Conservation (phyloP, 2,329 filamentous ascomycete species). For the Coniochaeta sp. region DNA sequence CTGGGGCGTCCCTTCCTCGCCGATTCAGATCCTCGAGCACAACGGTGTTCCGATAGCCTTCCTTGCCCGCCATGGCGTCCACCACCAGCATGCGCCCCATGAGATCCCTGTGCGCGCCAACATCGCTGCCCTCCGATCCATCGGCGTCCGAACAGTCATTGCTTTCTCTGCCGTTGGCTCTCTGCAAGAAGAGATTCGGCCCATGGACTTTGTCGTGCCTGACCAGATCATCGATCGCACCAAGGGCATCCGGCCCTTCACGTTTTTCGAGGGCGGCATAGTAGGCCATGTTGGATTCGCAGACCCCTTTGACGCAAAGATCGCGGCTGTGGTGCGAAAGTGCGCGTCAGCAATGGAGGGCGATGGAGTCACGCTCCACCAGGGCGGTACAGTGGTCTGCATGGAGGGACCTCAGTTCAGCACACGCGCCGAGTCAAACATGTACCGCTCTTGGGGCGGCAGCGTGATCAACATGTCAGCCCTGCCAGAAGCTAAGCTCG, state of each 20-base stretch:
- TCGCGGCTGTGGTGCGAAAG: constrained; percentile 68
- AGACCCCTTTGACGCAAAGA: constrained; percentile 79
- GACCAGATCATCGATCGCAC: constrained; percentile 97
- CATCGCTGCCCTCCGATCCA: constrained; percentile 87
- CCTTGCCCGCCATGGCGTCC: constrained; percentile 80
- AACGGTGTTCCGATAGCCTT: constrained; percentile 78
- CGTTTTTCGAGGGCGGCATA: constrained; percentile 88
- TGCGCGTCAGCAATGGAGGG: constrained; percentile 73
- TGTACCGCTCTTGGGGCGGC: constrained; percentile 92
- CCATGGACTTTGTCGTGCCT: constrained; percentile 92
- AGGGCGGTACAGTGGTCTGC: constrained; percentile 77
- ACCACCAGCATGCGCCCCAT: constrained; percentile 87
- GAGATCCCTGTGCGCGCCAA: constrained; percentile 94
- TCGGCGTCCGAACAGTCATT: constrained; percentile 86
- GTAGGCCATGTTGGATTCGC: constrained; percentile 94
- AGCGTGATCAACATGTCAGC: constrained; percentile 98
- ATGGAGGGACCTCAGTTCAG: constrained; percentile 99
- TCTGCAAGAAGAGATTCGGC: constrained; percentile 85
- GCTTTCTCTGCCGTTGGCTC: constrained; percentile 94
- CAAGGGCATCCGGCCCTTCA: constrained; percentile 89
- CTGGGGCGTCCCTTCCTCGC: constrained; percentile 72
- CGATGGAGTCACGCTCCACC: constrained; percentile 78
- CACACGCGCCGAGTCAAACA: constrained; percentile 87
- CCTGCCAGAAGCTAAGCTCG: constrained; percentile 91
- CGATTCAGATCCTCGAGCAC: constrained; percentile 85